phyloP scores from a whole-genome alignment of 805 yeast species.

The Saccharomycopsis amapae region DNA sequence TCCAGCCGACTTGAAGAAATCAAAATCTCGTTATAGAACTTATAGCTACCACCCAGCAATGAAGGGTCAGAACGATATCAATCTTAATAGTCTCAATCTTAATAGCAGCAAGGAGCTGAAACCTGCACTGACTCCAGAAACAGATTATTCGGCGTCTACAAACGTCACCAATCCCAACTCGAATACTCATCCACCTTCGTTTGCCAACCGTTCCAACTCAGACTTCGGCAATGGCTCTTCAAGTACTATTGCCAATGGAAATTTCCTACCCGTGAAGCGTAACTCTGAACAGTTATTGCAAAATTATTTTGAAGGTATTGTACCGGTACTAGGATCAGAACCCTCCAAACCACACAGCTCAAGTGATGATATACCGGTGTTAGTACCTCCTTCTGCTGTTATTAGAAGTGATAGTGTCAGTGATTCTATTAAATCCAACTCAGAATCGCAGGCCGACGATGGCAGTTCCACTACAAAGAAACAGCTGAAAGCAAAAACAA shows the following conservation, averaged over 20 bases:
- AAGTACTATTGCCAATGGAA: neutral
- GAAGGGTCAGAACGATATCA: neutral
- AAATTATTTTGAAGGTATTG: constrained; percentile 20
- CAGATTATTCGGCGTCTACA: constrained; percentile 9
- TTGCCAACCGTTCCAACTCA: no score
- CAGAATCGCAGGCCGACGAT: no score
- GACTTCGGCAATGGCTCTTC: neutral
- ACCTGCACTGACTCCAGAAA: constrained; percentile 4
- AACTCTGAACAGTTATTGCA: constrained; percentile 18
- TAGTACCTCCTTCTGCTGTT: neutral
- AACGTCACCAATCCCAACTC: constrained; percentile 1
- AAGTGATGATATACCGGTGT: neutral
- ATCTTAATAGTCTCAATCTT: neutral
- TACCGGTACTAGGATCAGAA: constrained; percentile 15
- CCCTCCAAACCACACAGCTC: neutral
- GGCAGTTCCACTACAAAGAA: no score
- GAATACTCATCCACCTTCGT: no score
- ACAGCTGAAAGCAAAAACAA: no score
- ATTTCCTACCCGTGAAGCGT: neutral
- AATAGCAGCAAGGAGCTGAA: neutral
- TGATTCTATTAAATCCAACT: neutral
- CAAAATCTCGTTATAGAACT: constrained; percentile 18
- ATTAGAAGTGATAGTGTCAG: neutral
- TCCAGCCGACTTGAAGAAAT: neutral
- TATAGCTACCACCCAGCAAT: constrained; percentile 21